Conservation (phyloP, 75 land plant genomes). For the Picea glauca region DNA sequence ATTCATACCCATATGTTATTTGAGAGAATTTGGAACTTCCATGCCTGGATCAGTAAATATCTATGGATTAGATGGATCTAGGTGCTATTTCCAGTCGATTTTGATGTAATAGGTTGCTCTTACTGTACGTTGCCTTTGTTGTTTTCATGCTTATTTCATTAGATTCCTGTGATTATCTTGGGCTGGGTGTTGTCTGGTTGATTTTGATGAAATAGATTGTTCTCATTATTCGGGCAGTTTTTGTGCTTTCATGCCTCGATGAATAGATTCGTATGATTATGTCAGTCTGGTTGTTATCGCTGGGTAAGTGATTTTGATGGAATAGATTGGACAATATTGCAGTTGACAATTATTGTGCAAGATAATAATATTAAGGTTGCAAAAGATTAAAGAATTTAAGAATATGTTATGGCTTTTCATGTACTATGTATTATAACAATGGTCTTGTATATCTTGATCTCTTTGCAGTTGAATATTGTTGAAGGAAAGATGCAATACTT, state of each 20-base stretch:
- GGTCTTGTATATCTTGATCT: not conserved
- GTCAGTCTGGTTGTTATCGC: too few relatives aligned
- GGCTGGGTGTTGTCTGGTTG: not conserved
- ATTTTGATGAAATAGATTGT: not conserved
- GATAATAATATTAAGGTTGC: not conserved
- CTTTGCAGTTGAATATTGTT: conserved; percentile 67
- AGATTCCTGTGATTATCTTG: too few relatives aligned
- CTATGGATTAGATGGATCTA: too few relatives aligned
- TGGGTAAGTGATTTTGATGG: not conserved
- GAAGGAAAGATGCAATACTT: conserved; percentile 97
- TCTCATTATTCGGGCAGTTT: not conserved
- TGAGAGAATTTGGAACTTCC: too few relatives aligned
- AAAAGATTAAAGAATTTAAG: not conserved
- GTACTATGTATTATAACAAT: not conserved
- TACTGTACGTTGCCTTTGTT: too few relatives aligned
- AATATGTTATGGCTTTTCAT: not conserved
- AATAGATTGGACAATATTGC: not conserved
- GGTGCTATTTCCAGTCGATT: too few relatives aligned
- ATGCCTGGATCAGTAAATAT: too few relatives aligned
- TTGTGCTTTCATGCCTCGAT: not conserved
- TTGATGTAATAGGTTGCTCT: too few relatives aligned
- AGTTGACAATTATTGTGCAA: too few relatives aligned
- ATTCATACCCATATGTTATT: too few relatives aligned
- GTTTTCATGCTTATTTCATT: too few relatives aligned
- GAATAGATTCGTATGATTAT: too few relatives aligned